phyloP scores from a whole-genome alignment of 805 yeast genomes.

The Ogataea nitratoaversa region DNA sequence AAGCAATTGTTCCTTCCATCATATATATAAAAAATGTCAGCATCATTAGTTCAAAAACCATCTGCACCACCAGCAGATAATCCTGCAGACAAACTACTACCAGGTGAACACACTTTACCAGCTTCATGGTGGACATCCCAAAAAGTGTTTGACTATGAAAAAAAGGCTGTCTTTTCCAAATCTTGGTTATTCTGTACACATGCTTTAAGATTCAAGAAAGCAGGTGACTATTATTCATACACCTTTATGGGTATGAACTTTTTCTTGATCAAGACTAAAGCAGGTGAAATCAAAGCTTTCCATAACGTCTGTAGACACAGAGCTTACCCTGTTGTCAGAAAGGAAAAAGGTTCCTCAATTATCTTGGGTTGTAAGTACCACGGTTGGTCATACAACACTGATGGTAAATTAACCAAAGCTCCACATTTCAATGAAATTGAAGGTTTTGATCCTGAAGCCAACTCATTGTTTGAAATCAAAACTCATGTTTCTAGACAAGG shows the following conservation, averaged over 20 bases:
- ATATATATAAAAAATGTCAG: slow-evolving; percentile 15
- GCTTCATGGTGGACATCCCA: slow-evolving; percentile 66
- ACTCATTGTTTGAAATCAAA: slow-evolving; percentile 51
- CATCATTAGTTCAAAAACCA: slow-evolving; percentile 21
- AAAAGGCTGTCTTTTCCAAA: slow-evolving; percentile 51
- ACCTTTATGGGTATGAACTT: slow-evolving; percentile 50
- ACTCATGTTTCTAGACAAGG: slow-evolving; percentile 55
- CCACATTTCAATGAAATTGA: slow-evolving; percentile 58
- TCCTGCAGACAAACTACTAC: slow-evolving; percentile 29
- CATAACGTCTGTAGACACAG: slow-evolving; percentile 65
- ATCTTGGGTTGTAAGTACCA: slow-evolving; percentile 59
- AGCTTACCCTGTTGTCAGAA: slow-evolving; percentile 58
- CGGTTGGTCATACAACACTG: slow-evolving; percentile 64
- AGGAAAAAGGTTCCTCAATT: slow-evolving; percentile 54
- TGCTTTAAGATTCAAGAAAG: slow-evolving; percentile 46
- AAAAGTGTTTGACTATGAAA: slow-evolving; percentile 54
- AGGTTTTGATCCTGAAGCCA: slow-evolving; percentile 53
- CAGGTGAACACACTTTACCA: slow-evolving; percentile 52
- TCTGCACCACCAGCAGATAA: slow-evolving; percentile 27
- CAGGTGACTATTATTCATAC: slow-evolving; percentile 54
- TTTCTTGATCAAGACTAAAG: slow-evolving; percentile 50
- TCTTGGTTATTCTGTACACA: slow-evolving; percentile 56
- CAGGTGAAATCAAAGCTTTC: slow-evolving; percentile 53
- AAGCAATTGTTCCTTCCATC: no score
- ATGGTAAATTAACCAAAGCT: slow-evolving; percentile 55